Base-by-base conservation (phyloP, 805 yeast species). In the Candida ulmi region DNA sequence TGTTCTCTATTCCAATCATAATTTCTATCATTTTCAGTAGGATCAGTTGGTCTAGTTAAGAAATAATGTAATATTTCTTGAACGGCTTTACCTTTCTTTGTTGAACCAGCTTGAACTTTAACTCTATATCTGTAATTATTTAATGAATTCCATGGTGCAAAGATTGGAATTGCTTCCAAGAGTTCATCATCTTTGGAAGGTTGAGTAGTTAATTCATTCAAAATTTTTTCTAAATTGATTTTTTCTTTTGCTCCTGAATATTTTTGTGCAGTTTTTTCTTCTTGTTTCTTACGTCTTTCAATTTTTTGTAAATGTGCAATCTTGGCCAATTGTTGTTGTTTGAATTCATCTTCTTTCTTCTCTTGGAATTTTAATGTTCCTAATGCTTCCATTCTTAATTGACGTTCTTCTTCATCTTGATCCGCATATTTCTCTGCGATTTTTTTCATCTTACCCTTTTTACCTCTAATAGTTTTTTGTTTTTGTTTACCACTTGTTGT, bases 91-190 rank as follows among this genome's bases (percentile, higher is more conserved):
- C 96, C 95, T 57, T 91, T 90, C 58, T 93, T 93, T 21, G 80
- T 79, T 23, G 73, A 68, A 1, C 81, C 81, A 1, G 95, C 90
- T 48, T 80, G 85, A 24, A 91, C 62, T 58, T 91, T 91, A 27
- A 86, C 81, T 57, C 88, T 88, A 62, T 85, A 88, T 53, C 84
- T 80, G 59, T 72, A 76, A 56, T 83, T 83, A 43, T 67, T 71
- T 46, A 93, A 59, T 0, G 97, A 72, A 11, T 75, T 62, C 96
- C 96, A 93, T 2, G 99, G 99, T 0, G 93, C 97, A 69, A 88
- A 91, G 16, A 87, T 79, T 1, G 96, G 95, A 11, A 91, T 73
- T 7, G 84, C 78, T 41, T 79, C 85, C 11, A 68, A 52, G 11
- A 85, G 64, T 3, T 53, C 63, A 53, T 85, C 95, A 2, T 66